Percentiles rank a stretch among this genome's conserved stretches.
These are phyloP conservation scores for Miscanthus lutarioriparius DNA, from an alignment of 176 grass and related monocot species.

Conservation along the genomic window DNA sequence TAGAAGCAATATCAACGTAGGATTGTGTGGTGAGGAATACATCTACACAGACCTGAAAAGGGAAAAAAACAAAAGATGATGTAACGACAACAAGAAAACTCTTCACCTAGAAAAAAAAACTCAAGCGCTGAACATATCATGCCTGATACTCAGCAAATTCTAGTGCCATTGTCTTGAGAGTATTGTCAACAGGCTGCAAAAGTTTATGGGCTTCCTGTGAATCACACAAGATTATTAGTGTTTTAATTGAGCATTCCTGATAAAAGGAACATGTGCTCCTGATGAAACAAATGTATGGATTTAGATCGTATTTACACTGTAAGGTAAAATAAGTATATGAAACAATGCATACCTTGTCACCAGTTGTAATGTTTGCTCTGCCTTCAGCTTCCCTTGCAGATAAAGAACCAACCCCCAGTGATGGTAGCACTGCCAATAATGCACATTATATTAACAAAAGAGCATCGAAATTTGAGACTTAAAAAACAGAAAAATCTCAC, in stretches of 20 bases:
- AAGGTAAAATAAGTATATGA: slow-evolving; percentile 16
- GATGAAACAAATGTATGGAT: slow-evolving; percentile 17
- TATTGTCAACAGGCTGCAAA: slow-evolving; percentile 74
- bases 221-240: slow-evolving; percentile 16
- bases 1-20: slow-evolving; percentile 82
- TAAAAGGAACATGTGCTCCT: slow-evolving; percentile 7
- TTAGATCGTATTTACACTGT: not conserved
- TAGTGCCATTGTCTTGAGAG: slow-evolving; percentile 82
- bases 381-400: slow-evolving; percentile 91
- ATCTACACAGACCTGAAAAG: slow-evolving; percentile 76
- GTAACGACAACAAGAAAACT: not conserved
- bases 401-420: slow-evolving; percentile 75
- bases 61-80: not conserved
- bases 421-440: slow-evolving; percentile 72
- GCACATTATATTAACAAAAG: slow-evolving; percentile 23
- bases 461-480: not conserved
- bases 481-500: not conserved
- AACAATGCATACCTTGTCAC: slow-evolving; percentile 62
- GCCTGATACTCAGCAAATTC: slow-evolving; percentile 96
- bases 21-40: slow-evolving; percentile 83
- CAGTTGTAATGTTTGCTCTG: slow-evolving; percentile 67
- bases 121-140: slow-evolving; percentile 1
- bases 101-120: not conserved
- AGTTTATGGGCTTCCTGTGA: slow-evolving; percentile 81
- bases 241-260: not conserved